phyloP scores from a whole-genome alignment of 306 rosid species.

The Vicia sativa region DNA sequence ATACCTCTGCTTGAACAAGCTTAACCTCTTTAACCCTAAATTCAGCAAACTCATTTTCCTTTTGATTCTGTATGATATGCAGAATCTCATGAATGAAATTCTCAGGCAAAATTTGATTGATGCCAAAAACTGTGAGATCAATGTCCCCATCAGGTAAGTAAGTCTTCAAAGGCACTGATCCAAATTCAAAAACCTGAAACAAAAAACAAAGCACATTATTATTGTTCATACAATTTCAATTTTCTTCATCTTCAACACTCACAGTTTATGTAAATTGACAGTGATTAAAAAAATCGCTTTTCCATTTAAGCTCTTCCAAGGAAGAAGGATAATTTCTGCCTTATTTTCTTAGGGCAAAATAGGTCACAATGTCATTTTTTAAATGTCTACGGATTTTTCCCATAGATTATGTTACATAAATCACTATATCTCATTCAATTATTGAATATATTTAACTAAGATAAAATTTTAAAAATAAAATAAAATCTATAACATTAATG shows the following conservation, averaged over 20 bases:
- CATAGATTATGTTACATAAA: background rate
- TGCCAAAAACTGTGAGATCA: slow-evolving; percentile 69
- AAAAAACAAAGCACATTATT: background rate
- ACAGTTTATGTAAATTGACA: too few relatives aligned
- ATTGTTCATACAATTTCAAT: background rate
- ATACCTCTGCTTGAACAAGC: slow-evolving; percentile 74
- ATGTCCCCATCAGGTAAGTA: slow-evolving; percentile 93
- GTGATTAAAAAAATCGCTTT: too few relatives aligned
- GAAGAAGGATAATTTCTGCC: too few relatives aligned
- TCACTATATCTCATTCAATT: background rate
- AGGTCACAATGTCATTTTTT: too few relatives aligned
- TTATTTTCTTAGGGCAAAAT: too few relatives aligned
- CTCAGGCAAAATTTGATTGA: slow-evolving; percentile 49
- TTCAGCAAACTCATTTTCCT: slow-evolving; percentile 55
- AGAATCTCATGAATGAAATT: slow-evolving; percentile 57
- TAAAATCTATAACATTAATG: background rate
- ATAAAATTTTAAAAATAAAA: background rate
- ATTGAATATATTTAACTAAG: background rate
- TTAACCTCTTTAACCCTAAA: slow-evolving; percentile 74
- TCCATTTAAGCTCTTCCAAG: too few relatives aligned
- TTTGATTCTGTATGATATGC: slow-evolving; percentile 54
- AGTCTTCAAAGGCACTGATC: slow-evolving; percentile 88
- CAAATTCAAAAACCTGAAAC: slow-evolving; percentile 67
- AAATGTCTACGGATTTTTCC: too few relatives aligned
- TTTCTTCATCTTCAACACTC: background rate